Conservation (phyloP, 306 rosid species). For the Lathyrus oleraceus region DNA sequence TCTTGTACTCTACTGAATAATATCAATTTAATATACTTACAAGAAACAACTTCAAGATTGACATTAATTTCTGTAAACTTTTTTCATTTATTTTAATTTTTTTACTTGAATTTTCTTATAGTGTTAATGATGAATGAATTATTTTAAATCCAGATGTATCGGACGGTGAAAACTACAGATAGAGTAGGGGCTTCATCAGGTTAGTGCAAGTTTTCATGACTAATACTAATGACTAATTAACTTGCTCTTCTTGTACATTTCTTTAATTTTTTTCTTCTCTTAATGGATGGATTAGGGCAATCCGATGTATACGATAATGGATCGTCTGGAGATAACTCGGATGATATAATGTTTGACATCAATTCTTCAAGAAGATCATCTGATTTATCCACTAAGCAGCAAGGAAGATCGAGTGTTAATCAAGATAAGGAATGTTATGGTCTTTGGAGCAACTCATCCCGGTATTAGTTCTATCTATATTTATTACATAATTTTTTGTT, state of each 20-base stretch:
- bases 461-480: slow-evolving; percentile 53
- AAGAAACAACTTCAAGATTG: slow-evolving; percentile 1
- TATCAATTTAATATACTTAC: slow-evolving; percentile 40
- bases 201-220: slow-evolving; percentile 25
- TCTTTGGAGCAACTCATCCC: slow-evolving; percentile 90
- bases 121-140: not conserved
- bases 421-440: slow-evolving; percentile 63
- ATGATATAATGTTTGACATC: slow-evolving; percentile 68
- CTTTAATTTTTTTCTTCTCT: not conserved
- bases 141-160: slow-evolving; percentile 72
- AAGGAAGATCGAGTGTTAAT: slow-evolving; percentile 51
- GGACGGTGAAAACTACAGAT: slow-evolving; percentile 95
- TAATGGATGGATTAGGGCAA: slow-evolving; percentile 56
- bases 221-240: not conserved
- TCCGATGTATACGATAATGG: slow-evolving; percentile 80
- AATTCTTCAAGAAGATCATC: slow-evolving; percentile 62
- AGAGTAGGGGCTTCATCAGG: slow-evolving; percentile 92
- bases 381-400: slow-evolving; percentile 53
- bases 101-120: not conserved
- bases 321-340: slow-evolving; percentile 87
- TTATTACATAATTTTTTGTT: too few species aligned
- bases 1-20: slow-evolving; percentile 44
- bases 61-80: slow-evolving; percentile 9
- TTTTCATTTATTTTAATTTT: not conserved
- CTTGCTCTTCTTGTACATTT: not conserved